Evolutionary conservation across 2,329 filamentous ascomycete species (phyloP), one percentile per base, ranked within the genome.

Genomic region (Trichoderma breve): DNA sequence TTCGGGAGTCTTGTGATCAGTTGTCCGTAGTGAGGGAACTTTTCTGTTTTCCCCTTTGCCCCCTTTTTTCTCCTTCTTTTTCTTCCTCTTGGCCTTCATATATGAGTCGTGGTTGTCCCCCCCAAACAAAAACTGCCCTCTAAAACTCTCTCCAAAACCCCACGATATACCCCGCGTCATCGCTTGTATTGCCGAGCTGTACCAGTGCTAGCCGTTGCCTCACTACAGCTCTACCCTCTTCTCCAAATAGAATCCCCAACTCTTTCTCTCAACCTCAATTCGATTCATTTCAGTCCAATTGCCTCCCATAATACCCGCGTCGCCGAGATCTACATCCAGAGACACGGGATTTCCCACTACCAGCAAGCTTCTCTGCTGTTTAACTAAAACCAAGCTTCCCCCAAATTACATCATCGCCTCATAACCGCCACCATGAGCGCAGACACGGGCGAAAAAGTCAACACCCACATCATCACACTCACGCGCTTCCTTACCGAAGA

Each of bases 401-500:
- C 24, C 30, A 7, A 30, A 76, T 72, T 66, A 61, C 70, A 63
- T 73, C 73, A 72, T 68, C 73, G 24, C 72, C 36, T 12, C n/a
- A 63, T 24, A 60, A 24, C 66, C 63, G 39, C 28, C 55, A 72
- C 71, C 76, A 83, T 82, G 80, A 74, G 79, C 71, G 21, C 7
- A 21, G 75, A 80, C 76, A 83, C 82, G 76, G 84, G 82, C 77
- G 94, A 97, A 85, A 91, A 92, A 82, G 91, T 99, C 85, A 98
- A 98, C 87, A 97, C 93, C 74, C 90, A 98, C 83, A 98, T 99
- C 80, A 88, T 98, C 80, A 98, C 96, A 70, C 90, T 99, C 77
- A 98, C 96, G 55, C 90, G 96, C 74, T 97, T 96, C 87, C 88
- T 99, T 78, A 98, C 94, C 34, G 96, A 99, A 86, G 95, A 98